Evolutionary conservation across 768 basidiomycete genomes (phyloP).

Genomic region (Leccinum variicolor): DNA sequence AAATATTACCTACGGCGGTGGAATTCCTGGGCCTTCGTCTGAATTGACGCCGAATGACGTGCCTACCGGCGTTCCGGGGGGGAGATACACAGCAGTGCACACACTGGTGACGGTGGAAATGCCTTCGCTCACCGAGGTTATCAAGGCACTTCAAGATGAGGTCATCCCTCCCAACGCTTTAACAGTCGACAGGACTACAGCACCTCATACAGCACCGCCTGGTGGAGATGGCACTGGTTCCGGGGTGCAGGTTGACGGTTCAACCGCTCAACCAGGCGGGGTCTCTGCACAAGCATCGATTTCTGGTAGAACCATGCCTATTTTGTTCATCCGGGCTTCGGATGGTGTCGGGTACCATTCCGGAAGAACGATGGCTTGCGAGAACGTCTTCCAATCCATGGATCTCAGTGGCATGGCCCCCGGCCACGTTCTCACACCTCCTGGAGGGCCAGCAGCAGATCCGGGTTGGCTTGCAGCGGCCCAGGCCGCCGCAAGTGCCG

Average conservation of each 20-base stretch:
- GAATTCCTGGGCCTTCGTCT: conserved; percentile 37
- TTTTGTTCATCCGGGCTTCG: conserved; percentile 75
- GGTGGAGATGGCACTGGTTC: conserved; percentile 19
- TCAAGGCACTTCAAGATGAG: conserved; percentile 77
- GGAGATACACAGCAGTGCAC: conserved; percentile 63
- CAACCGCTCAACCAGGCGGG: conserved; percentile 19
- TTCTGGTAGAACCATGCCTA: conserved; percentile 65
- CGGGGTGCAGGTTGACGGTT: conserved; percentile 30
- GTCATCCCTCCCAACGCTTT: conserved; percentile 41
- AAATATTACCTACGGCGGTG: conserved; percentile 55
- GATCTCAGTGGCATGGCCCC: conserved; percentile 52
- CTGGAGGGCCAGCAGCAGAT: conserved; percentile 46
- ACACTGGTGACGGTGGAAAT: conserved; percentile 84
- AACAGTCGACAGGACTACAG: conserved; percentile 35
- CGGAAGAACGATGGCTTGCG: conserved; percentile 78
- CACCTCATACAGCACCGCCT: conserved; percentile 32
- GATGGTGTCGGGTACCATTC: conserved; percentile 92
- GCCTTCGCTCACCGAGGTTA: conserved; percentile 71
- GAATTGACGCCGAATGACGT: conserved; percentile 28
- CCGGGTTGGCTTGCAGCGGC: conserved; percentile 73
- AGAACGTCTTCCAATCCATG: conserved; percentile 72
- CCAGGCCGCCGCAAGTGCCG: conserved; percentile 62
- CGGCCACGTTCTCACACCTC: conserved; percentile 44
- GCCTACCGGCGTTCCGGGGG: conserved; percentile 26
- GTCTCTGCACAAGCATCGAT: conserved; percentile 47